phyloP scores from a whole-genome alignment of 2,329 filamentous ascomycete genomes.

The Ophiocordyceps unilateralis region DNA sequence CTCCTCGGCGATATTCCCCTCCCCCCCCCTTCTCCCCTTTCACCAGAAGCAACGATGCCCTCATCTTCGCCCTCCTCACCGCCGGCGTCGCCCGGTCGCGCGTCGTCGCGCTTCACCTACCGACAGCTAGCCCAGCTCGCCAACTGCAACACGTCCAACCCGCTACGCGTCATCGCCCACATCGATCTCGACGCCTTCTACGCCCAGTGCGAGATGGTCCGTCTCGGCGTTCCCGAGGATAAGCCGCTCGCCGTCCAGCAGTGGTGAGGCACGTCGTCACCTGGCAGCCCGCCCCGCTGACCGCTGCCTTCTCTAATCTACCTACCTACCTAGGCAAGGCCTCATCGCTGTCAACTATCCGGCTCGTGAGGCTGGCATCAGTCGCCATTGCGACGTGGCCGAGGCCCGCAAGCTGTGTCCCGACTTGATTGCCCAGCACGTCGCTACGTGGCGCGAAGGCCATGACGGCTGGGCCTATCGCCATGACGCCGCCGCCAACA shows the following conservation, averaged over 20 bases:
- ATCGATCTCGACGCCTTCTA: conserved; percentile 97
- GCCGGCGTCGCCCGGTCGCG: conserved; percentile 4
- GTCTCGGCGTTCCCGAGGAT: conserved; percentile 56
- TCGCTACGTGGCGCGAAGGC: conserved; percentile 86
- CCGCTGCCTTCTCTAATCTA: background rate
- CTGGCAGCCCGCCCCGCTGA: too few relatives aligned
- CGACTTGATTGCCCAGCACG: conserved; percentile 71
- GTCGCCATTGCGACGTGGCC: conserved; percentile 56
- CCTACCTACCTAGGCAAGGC: conserved; percentile 43
- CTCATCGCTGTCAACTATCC: conserved; percentile 95
- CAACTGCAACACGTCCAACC: conserved; percentile 51
- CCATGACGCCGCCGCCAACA: conserved; percentile 60
- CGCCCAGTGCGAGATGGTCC: conserved; percentile 86
- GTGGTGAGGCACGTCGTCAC: conserved; percentile 35
- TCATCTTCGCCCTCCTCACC: background rate
- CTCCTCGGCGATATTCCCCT: too few relatives aligned
- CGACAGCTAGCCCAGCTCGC: conserved; percentile 65
- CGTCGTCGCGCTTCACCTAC: conserved; percentile 62
- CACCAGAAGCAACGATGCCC: background rate
- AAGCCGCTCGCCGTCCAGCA: conserved; percentile 85
- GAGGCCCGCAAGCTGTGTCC: conserved; percentile 84
- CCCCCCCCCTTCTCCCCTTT: too few relatives aligned
- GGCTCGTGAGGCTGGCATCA: conserved; percentile 64
- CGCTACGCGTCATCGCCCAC: conserved; percentile 75
- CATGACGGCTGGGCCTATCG: conserved; percentile 86